Evolutionary conservation across 768 basidiomycete genomes (phyloP).

Genomic region (Russula griseocarnosa): DNA sequence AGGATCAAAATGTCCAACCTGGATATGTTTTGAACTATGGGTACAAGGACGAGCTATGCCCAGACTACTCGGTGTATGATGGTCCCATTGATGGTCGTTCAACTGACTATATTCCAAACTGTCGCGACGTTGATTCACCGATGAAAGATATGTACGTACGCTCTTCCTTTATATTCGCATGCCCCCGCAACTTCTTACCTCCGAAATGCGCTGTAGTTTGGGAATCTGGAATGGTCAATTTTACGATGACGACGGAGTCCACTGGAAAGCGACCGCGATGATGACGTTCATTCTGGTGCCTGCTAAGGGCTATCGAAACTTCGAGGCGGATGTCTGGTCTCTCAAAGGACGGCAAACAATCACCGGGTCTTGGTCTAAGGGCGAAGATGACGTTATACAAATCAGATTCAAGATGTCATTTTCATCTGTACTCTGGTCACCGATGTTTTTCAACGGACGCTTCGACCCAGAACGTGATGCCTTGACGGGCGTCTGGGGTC

Average conservation of each 20-base stretch:
- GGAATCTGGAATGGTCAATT: conserved; percentile 24
- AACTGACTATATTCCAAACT: conserved; percentile 6
- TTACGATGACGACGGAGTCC: conserved; percentile 1
- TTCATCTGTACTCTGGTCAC: not conserved
- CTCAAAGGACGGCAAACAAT: conserved; percentile 24
- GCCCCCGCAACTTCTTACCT: not conserved
- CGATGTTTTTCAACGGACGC: conserved; percentile 7
- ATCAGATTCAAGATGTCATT: conserved; percentile 27
- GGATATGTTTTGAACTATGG: conserved; percentile 8
- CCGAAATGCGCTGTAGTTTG: conserved; percentile 5
- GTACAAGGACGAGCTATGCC: not conserved
- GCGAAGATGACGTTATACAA: conserved; percentile 19
- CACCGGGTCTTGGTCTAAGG: conserved; percentile 23
- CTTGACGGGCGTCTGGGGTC: conserved; percentile 14
- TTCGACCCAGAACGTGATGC: conserved; percentile 14
- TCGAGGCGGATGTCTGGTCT: conserved; percentile 21
- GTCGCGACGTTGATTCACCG: conserved; percentile 6
- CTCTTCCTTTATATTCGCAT: not conserved
- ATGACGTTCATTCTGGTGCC: conserved; percentile 17
- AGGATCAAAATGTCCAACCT: conserved; percentile 13
- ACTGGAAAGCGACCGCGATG: conserved; percentile 4
- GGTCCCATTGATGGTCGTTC: no score
- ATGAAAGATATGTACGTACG: conserved; percentile 20
- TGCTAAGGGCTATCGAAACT: conserved; percentile 10
- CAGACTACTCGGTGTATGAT: conserved; percentile 21